These are phyloP conservation scores for Lodderomyces theae DNA, from an alignment of 1,139 yeast genomes.

Conservation along the genomic window DNA sequence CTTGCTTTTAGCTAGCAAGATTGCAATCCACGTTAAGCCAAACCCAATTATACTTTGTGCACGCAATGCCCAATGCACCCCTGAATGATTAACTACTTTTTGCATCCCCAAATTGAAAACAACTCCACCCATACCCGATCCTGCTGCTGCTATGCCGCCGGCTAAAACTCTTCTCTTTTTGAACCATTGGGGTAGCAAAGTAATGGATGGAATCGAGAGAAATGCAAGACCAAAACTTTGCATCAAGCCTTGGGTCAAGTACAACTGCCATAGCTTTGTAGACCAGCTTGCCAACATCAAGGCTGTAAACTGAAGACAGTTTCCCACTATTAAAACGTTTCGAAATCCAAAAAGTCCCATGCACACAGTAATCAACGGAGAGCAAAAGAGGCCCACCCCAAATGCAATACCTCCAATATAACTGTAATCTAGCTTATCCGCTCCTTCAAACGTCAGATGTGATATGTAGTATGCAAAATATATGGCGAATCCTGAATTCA, in stretches of 20 bases:
- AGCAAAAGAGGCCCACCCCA: constrained; percentile 34
- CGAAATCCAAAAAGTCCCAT: constrained; percentile 42
- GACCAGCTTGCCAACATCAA: constrained; percentile 55
- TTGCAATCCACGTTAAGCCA: constrained; percentile 31
- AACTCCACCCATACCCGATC: constrained; percentile 65
- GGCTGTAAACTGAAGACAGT: constrained; percentile 48
- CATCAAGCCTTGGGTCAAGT: constrained; percentile 50
- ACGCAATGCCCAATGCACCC: constrained; percentile 36
- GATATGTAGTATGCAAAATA: constrained; percentile 45
- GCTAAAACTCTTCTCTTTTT: constrained; percentile 54
- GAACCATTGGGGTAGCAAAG: constrained; percentile 53
- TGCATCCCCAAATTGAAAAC: constrained; percentile 41
- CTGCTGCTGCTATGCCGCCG: constrained; percentile 55
- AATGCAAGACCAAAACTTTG: constrained; percentile 50
- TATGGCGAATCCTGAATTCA: constrained; percentile 54
- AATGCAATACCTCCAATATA: constrained; percentile 40
- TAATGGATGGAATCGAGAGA: constrained; percentile 41
- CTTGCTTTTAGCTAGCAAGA: constrained; percentile 24
- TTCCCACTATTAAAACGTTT: constrained; percentile 39
- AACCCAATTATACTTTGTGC: constrained; percentile 37
- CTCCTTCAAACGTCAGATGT: constrained; percentile 36
- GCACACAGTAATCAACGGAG: constrained; percentile 40
- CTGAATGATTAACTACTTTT: constrained; percentile 24
- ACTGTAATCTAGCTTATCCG: constrained; percentile 40
- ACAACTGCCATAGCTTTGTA: constrained; percentile 50